Percentiles rank a stretch among this genome's conserved stretches.
Evolutionary conservation across 805 yeast genomes (phyloP).

Genomic region (Zygosaccharomyces pseudorouxii): DNA sequence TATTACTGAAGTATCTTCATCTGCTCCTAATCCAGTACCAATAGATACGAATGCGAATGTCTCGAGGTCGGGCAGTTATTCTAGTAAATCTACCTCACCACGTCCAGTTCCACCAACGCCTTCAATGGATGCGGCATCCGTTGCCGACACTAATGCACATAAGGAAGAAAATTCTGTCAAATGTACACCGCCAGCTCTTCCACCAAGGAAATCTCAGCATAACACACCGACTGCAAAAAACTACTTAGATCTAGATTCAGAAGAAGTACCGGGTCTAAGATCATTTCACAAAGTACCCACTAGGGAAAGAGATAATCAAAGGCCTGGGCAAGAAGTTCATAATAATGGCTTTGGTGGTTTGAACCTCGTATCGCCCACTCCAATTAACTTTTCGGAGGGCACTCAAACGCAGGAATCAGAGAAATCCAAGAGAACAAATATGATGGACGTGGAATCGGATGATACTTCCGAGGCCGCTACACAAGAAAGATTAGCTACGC

Average conservation of each 20-base stretch:
- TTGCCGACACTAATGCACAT: not conserved
- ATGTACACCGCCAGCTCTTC: not conserved
- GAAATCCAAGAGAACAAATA: not conserved
- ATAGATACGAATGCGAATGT: not conserved
- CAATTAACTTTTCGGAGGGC: not conserved
- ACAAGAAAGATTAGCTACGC: not conserved
- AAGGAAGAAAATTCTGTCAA: not conserved
- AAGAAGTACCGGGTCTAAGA: constrained; percentile 2
- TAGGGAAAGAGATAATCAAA: not conserved
- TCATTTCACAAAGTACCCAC: not conserved
- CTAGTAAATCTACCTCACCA: not conserved
- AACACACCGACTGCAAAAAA: not conserved
- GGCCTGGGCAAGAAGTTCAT: not conserved
- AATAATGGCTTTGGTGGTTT: not conserved
- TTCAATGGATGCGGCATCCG: not conserved
- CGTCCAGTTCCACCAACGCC: not conserved
- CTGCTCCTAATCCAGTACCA: not conserved
- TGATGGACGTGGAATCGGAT: not conserved
- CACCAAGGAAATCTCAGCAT: not conserved
- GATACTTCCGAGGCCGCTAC: not conserved
- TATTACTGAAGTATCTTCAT: not conserved
- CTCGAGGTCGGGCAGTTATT: not conserved
- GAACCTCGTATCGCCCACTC: not conserved
- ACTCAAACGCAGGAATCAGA: not conserved
- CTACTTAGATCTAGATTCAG: not conserved